Base-by-base conservation (phyloP, 2,329 filamentous ascomycete genomes). In the Geosmithia morbida region DNA sequence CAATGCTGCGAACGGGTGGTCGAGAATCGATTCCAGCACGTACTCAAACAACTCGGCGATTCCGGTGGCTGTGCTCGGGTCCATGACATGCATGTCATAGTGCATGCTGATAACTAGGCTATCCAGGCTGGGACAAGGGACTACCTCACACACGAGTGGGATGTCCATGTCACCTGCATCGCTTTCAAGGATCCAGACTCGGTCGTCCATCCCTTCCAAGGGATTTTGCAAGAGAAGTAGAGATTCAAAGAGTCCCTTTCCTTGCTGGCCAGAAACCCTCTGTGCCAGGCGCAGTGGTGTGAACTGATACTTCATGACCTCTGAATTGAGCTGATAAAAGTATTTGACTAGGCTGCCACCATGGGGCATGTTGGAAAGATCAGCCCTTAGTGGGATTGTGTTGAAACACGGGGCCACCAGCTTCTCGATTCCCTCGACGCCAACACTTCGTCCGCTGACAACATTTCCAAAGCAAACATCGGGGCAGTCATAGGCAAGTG, bases 391-490 rank as follows among this genome's bases (percentile, higher is more conserved):
- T 0, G 89, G 87, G 13, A 95, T 64, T 0, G 89, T 94, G 58
- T 95, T 96, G 69, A 96, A 95, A 59, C 87, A 94, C 0, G 89
- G 89, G 0, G 86, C 87, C n/a, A 94, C 76, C 6, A 95, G 73
- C 3, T 72, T 68, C 39, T 89, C 80, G 11, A 90, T 68, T 0
- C 74, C 75, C 6, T 83, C 72, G 2, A 89, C 61, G 0, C 77
- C 65, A 10, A 86, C 59, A 1, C 80, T 82, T 7, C 89, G 79
- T 1, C 89, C 88, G 56, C 79, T 89, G 48, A 90, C 74, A 2
- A 96, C 82, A 55, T 87, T 92, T 1, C 90, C 89, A 56, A 96
- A 95, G 59, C 86, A 92, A 5, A 95, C 56, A 56, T 95, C 88
- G 0, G 66, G 59, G 5, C 67, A 66, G 1, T 69, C 60, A 2